Evolutionary conservation across 2,329 filamentous ascomycete species (phyloP).

Genomic region (Colletotrichum tropicicola): DNA sequence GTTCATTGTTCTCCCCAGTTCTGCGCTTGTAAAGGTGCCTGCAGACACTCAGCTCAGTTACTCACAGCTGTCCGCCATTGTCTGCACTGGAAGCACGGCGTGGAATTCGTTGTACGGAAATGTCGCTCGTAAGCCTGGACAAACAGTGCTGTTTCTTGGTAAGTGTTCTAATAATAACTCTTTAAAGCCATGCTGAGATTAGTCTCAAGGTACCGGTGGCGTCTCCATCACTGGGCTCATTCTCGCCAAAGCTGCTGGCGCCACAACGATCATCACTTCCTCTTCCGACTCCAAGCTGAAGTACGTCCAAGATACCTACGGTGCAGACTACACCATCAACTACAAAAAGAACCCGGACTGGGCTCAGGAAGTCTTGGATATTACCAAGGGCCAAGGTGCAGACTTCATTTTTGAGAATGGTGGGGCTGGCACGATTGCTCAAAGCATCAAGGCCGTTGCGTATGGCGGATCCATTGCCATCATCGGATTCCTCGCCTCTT

Average conservation of each 20-base stretch:
- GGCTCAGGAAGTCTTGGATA: constrained; percentile 50
- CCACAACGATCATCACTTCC: constrained; percentile 57
- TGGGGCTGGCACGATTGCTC: constrained; percentile 49
- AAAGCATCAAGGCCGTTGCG: constrained; percentile 54
- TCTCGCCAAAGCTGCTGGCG: constrained; percentile 55
- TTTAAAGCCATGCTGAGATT: too few species aligned
- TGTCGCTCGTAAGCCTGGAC: constrained; percentile 46
- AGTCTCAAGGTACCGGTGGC: constrained; percentile 59
- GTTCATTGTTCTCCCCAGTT: constrained; percentile 50
- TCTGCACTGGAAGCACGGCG: constrained; percentile 55
- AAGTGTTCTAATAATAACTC: neutral
- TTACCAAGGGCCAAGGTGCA: constrained; percentile 54
- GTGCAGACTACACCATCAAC: constrained; percentile 57
- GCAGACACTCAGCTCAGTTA: constrained; percentile 42
- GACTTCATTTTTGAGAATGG: constrained; percentile 50
- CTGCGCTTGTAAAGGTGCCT: constrained; percentile 49
- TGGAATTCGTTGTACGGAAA: constrained; percentile 58
- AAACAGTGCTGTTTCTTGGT: constrained; percentile 48
- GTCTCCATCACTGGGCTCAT: constrained; percentile 54
- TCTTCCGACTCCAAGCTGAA: constrained; percentile 58
- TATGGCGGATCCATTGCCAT: constrained; percentile 55
- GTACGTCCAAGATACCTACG: constrained; percentile 42
- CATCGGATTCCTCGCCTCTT: constrained; percentile 49
- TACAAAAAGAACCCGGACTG: constrained; percentile 55
- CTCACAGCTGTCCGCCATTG: constrained; percentile 46